Evolutionary conservation across 805 yeast genomes (phyloP).

Genomic region (Lipomyces sp.): DNA sequence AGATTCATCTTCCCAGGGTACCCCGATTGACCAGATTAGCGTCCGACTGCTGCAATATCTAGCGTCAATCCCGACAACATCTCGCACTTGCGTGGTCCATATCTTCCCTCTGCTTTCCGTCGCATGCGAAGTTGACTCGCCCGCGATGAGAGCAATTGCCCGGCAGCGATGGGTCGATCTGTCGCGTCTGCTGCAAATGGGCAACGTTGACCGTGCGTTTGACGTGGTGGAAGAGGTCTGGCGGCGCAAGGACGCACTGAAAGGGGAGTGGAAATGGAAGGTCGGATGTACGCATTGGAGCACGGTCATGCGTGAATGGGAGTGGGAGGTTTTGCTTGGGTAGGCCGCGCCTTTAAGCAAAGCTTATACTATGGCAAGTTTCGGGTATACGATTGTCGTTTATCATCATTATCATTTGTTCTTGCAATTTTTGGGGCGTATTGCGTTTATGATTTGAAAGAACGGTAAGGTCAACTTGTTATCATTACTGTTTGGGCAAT

Average conservation of each 20-base stretch:
- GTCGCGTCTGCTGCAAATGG: constrained; percentile 56
- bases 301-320: constrained; percentile 69
- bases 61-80: constrained; percentile 59
- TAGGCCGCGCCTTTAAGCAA: too few species aligned
- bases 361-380: too few species aligned
- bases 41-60: constrained; percentile 57
- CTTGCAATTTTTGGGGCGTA: background rate
- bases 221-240: constrained; percentile 72
- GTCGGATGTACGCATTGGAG: constrained; percentile 55
- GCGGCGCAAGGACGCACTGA: constrained; percentile 43
- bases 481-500: too few species aligned
- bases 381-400: background rate
- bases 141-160: constrained; percentile 63
- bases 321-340: constrained; percentile 67
- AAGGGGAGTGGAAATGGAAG: constrained; percentile 20
- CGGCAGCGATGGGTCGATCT: constrained; percentile 55
- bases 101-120: constrained; percentile 63
- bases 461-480: too few species aligned
- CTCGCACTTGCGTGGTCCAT: constrained; percentile 56
- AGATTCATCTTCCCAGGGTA: background rate
- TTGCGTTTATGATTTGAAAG: background rate
- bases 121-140: constrained; percentile 60
- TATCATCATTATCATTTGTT: background rate
- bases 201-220: constrained; percentile 61
- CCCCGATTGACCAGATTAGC: constrained; percentile 37